These are phyloP conservation scores for Nicotiana attenuata DNA, from an alignment of 257 asterid species.

Conservation along the genomic window DNA sequence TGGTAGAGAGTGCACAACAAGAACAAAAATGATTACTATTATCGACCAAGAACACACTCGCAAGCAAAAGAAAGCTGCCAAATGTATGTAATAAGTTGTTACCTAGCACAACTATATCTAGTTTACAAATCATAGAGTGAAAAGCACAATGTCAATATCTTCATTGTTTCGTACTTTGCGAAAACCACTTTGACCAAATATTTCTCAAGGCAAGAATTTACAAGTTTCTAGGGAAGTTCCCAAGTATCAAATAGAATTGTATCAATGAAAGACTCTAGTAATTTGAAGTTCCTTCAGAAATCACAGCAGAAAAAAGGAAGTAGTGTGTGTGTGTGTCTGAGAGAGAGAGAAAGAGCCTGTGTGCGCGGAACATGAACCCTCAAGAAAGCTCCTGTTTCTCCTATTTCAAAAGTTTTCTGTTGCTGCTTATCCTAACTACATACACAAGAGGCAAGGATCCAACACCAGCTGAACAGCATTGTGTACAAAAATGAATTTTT, in stretches of 20 bases:
- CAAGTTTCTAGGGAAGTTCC: neutral
- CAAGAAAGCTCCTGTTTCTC: neutral
- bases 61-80: neutral
- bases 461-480: slow-evolving; percentile 2
- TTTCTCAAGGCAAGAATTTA: neutral
- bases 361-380: neutral
- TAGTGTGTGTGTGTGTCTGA: neutral
- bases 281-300: neutral
- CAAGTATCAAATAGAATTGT: neutral
- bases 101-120: neutral
- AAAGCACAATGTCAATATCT: neutral
- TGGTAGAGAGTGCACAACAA: neutral
- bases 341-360: neutral
- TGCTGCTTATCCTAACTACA: slow-evolving; percentile 2
- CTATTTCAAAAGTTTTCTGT: neutral
- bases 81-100: neutral
- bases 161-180: neutral
- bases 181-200: neutral
- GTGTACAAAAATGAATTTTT: neutral
- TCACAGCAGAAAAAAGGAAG: neutral
- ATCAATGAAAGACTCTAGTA: neutral
- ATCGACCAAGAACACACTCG: neutral
- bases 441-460: neutral
- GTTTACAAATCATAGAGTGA: neutral
- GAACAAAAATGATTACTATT: neutral